A percentile compares a stretch with the other conserved stretches of the same genome.
These are phyloP conservation scores for Trametes cingulata DNA, from an alignment of 768 basidiomycete species.

Conservation along the genomic window DNA sequence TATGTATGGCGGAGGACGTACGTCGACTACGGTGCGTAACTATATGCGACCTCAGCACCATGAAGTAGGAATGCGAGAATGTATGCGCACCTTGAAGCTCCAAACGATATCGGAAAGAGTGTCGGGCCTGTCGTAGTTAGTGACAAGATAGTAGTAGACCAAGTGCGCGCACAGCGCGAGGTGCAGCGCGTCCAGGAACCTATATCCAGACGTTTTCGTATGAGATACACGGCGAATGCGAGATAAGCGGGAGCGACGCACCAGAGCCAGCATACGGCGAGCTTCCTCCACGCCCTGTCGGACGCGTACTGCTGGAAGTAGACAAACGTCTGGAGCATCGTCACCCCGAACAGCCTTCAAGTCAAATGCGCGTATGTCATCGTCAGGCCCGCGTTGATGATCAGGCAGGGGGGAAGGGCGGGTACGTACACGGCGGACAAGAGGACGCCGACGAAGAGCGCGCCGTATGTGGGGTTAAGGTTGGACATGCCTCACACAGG, in stretches of 20 bases:
- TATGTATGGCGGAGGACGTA: not conserved
- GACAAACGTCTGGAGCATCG: slow-evolving; percentile 22
- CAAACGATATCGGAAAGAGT: slow-evolving; percentile 19
- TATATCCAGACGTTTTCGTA: too few relatives aligned
- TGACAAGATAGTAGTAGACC: slow-evolving; percentile 25
- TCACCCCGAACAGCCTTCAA: slow-evolving; percentile 25
- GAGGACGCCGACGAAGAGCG: slow-evolving; percentile 22
- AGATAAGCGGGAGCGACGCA: not conserved
- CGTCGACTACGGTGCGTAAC: slow-evolving; percentile 23
- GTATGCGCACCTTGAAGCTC: slow-evolving; percentile 22
- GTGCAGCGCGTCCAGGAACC: slow-evolving; percentile 24
- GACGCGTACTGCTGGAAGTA: slow-evolving; percentile 22
- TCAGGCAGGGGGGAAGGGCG: not conserved
- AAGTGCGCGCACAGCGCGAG: slow-evolving; percentile 22
- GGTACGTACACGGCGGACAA: slow-evolving; percentile 22
- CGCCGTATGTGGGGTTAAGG: slow-evolving; percentile 24
- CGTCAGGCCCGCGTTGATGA: not conserved
- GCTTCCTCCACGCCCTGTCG: slow-evolving; percentile 22
- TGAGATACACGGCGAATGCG: not conserved
- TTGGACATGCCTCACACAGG: slow-evolving; percentile 2
- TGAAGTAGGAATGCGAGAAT: not conserved
- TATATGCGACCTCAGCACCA: not conserved
- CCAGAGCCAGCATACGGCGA: slow-evolving; percentile 24
- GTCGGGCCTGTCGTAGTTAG: slow-evolving; percentile 16
- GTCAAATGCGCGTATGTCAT: not conserved